These are phyloP conservation scores for Thraustochytrium striatum DNA, from an alignment of 352 stramenopile genomes.

Conservation along the genomic window DNA sequence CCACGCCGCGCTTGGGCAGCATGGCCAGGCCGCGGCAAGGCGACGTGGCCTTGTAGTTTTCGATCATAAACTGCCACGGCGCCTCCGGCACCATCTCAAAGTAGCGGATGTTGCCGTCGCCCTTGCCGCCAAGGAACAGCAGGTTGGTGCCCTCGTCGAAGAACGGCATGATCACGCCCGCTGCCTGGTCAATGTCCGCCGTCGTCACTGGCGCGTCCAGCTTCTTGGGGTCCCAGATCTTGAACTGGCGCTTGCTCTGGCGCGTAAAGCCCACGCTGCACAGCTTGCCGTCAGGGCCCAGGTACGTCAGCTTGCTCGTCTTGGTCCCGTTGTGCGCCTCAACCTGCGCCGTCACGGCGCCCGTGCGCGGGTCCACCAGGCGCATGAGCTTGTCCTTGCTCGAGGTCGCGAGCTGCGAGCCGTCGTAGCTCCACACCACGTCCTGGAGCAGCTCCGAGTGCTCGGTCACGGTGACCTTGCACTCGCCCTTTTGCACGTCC, in stretches of 20 bases:
- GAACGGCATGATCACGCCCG: constrained; percentile 97
- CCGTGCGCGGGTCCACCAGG: constrained; percentile 88
- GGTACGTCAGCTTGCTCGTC: constrained; percentile 92
- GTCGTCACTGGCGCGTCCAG: constrained; percentile 53
- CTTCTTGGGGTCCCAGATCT: constrained; percentile 82
- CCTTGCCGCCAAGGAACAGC: constrained; percentile 95
- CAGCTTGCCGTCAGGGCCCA: constrained; percentile 91
- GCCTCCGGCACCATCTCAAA: constrained; percentile 95
- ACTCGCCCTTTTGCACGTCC: constrained; percentile 91
- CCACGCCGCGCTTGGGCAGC: constrained; percentile 92
- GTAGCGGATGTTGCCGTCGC: constrained; percentile 98
- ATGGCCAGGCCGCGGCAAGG: constrained; percentile 92
- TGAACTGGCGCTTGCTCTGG: constrained; percentile 87
- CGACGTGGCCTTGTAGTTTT: constrained; percentile 52
- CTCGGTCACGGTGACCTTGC: constrained; percentile 68
- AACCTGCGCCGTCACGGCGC: constrained; percentile 53
- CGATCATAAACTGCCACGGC: constrained; percentile 53
- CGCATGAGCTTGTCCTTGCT: constrained; percentile 98
- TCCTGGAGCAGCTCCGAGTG: constrained; percentile 84
- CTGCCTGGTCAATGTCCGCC: constrained; percentile 76
- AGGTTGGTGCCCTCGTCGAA: constrained; percentile 96
- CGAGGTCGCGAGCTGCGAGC: constrained; percentile 84
- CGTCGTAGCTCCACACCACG: constrained; percentile 94
- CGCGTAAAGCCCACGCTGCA: constrained; percentile 94
- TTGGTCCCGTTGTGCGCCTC: constrained; percentile 93